These are phyloP conservation scores for Capsicum chinense DNA, from an alignment of 257 asterid species.

Conservation along the genomic window DNA sequence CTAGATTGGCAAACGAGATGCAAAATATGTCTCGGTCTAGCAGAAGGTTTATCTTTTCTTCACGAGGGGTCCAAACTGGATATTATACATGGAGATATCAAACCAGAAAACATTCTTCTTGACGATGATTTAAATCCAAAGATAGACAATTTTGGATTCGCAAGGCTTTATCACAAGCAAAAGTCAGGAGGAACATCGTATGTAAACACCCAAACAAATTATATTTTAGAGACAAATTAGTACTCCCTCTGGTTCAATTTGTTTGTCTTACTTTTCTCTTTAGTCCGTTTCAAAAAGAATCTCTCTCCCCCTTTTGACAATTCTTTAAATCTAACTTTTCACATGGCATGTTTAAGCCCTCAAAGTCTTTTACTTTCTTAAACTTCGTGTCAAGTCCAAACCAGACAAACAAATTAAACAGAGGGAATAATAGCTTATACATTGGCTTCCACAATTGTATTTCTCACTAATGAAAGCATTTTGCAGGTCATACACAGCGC, in stretches of 20 bases:
- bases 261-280: no score
- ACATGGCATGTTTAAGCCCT: no score
- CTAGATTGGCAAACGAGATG: constrained; percentile 25
- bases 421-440: neutral
- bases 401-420: no score
- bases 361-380: no score
- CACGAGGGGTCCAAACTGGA: constrained; percentile 15
- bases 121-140: constrained; percentile 25
- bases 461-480: neutral
- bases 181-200: constrained; percentile 7
- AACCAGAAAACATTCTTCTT: constrained; percentile 25
- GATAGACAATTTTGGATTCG: constrained; percentile 33
- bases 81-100: constrained; percentile 31
- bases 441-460: neutral
- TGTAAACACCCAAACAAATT: neutral
- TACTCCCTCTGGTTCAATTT: no score
- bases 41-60: constrained; percentile 32
- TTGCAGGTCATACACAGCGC: constrained; percentile 26
- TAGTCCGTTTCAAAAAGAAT: no score
- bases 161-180: constrained; percentile 19
- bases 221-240: neutral
- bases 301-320: no score
- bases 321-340: no score
- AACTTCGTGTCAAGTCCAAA: no score
- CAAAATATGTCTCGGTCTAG: constrained; percentile 30